Conservation (phyloP, 148 eudicot species). For the Tetragonia tetragonoides region DNA sequence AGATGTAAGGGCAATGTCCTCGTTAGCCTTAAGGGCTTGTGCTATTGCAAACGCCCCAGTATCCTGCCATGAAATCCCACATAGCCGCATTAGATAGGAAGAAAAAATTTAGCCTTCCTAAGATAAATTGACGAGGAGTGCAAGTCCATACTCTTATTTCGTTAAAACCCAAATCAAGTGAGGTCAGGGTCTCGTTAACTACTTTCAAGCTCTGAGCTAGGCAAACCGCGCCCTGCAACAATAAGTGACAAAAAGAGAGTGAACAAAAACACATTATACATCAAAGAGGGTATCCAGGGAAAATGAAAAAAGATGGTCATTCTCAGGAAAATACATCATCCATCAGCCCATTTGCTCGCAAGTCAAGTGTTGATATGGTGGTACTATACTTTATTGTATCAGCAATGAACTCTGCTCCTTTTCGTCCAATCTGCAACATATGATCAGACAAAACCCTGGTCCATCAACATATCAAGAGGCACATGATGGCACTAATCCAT, state of each 20-base stretch:
- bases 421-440: conserved; percentile 70
- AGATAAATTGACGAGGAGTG: neutral
- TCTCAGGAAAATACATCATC: conserved; percentile 59
- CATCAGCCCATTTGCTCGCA: conserved; percentile 88
- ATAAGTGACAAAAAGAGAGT: neutral
- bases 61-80: conserved; percentile 47
- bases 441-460: neutral
- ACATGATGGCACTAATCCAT: neutral
- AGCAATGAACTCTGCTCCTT: conserved; percentile 76
- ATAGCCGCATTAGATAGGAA: neutral
- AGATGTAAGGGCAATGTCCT: conserved; percentile 74
- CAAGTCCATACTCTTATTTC: conserved; percentile 74
- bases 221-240: conserved; percentile 70
- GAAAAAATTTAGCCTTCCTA: too few relatives aligned
- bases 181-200: conserved; percentile 79
- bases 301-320: neutral
- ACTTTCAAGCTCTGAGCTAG: conserved; percentile 89
- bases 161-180: conserved; percentile 80
- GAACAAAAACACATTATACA: neutral
- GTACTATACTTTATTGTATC: conserved; percentile 78
- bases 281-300: neutral
- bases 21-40: conserved; percentile 93
- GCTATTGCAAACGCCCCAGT: conserved; percentile 92
- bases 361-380: conserved; percentile 76
- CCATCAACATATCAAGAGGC: neutral